These are phyloP conservation scores for Flammula alnicola DNA, from an alignment of 1,284 basidiomycete genomes.

Conservation along the genomic window DNA sequence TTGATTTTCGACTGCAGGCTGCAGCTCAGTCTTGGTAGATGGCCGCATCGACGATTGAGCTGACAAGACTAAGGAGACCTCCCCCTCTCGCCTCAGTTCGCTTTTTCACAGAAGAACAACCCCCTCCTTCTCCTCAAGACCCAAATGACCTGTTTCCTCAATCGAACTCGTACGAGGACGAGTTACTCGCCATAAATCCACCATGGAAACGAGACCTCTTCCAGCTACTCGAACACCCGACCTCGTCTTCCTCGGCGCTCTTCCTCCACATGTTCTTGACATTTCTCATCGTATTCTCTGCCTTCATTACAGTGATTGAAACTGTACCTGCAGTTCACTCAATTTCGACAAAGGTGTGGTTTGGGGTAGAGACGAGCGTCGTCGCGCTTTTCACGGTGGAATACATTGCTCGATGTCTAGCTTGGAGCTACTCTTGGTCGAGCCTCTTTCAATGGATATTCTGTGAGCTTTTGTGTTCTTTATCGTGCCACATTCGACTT, in stretches of 20 bases:
- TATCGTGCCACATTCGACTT: conserved; percentile 12
- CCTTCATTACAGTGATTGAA: conserved; percentile 82
- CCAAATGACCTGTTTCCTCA: conserved; percentile 40
- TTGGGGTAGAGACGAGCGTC: conserved; percentile 78
- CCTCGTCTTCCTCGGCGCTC: conserved; percentile 69
- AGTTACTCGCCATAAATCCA: conserved; percentile 47
- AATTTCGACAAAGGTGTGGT: conserved; percentile 74
- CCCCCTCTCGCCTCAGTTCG: conserved; percentile 19
- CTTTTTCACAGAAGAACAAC: conserved; percentile 27
- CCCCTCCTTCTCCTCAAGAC: conserved; percentile 33
- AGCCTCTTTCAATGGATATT: conserved; percentile 67
- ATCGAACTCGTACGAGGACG: conserved; percentile 39
- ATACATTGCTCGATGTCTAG: conserved; percentile 65
- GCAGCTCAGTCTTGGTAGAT: too few relatives aligned
- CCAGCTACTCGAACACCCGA: conserved; percentile 69
- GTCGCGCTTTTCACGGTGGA: conserved; percentile 86
- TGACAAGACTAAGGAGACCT: conserved; percentile 19
- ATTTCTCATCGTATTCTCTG: conserved; percentile 68
- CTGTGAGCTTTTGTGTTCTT: conserved; percentile 48
- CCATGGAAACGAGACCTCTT: conserved; percentile 62
- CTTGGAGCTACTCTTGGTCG: conserved; percentile 68
- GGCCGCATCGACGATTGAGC: conserved; percentile 16
- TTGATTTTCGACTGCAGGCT: too few relatives aligned
- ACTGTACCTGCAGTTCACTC: conserved; percentile 84
- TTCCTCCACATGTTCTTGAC: conserved; percentile 67